Evolutionary conservation across 148 eudicot species (phyloP).

Genomic region (Silene uniflora): DNA sequence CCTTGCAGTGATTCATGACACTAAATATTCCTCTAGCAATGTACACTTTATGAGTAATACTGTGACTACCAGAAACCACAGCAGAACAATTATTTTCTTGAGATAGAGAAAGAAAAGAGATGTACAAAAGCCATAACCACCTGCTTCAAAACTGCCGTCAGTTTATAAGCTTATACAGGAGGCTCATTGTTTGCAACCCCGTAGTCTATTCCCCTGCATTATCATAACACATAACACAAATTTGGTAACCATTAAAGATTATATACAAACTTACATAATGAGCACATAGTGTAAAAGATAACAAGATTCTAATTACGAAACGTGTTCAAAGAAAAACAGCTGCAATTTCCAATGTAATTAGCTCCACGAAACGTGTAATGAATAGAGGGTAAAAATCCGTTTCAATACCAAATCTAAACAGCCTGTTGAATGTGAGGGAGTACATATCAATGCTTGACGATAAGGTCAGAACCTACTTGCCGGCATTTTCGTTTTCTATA

Average conservation of each 20-base stretch:
- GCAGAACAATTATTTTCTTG: no score
- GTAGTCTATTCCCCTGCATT: constrained; percentile 36
- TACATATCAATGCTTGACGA: no score
- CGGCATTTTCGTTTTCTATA: no score
- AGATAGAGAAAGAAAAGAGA: not conserved
- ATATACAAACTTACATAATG: not conserved
- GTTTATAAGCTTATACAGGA: constrained; percentile 21
- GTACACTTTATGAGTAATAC: not conserved
- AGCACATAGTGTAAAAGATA: not conserved
- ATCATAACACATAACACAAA: constrained; percentile 3
- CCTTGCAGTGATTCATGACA: not conserved
- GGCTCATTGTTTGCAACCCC: constrained; percentile 37
- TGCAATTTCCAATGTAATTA: not conserved
- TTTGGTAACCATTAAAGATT: not conserved
- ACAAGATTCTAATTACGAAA: not conserved
- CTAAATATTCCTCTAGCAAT: not conserved
- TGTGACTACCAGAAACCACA: constrained; percentile 7
- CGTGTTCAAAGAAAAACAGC: not conserved
- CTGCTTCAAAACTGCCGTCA: constrained; percentile 29
- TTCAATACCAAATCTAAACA: no score
- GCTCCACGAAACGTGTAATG: not conserved
- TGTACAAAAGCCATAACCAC: constrained; percentile 15
- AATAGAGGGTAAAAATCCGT: no score
- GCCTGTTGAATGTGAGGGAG: no score
- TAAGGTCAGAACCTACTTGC: no score